Evolutionary conservation across 1,284 basidiomycete species (phyloP), one percentile per base, ranked within the genome.

Genomic region (Entoloma clypeatum): DNA sequence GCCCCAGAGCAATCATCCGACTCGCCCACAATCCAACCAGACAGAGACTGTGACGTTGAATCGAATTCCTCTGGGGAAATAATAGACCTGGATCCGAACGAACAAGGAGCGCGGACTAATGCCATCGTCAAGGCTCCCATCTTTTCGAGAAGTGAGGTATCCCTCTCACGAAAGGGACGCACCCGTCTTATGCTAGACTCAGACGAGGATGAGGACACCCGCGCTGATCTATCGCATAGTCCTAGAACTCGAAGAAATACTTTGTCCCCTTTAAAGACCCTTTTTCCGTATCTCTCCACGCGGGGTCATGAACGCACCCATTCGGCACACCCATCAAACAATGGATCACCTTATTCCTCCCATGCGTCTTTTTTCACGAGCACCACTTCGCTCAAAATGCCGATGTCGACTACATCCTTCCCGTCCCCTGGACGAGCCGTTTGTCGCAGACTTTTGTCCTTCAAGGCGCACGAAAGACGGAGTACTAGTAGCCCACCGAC

Each of bases 241-340:
- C 51, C 52, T 14, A 39, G 55, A 5, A 66, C 64, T 45, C 56
- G 61, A 34, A 59, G 63, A 27, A 60, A 66, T 35, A 41, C 68
- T 5, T 50, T 70, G n/a, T 69, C 68, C 8, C 67, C 69, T 2
- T 54, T 71, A 7, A 59, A 63, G 22, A 69, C 66, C 4, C 53
- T 71, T 19, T 66, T 71, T 39, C 64, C 67, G n/a, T 59, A 62
- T 18, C 60, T 59, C 32, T 49, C 59, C 9, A 52, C 58, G 34
- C 47, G 44, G 11, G 43, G 57, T 2, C 55, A 60, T 16, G 62
- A 65, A 35, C 60, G 64, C 21, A 55, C 65, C 4, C 55, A 64
- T 35, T 66, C 67, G 13, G 65, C 67, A 3, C 62, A 66, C 44
- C 61, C 64, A 3, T 55, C 62, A 3, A 59, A 61, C 6, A 55